Conservation (phyloP, 345 rosid genomes). For the Aquilaria yunnanensis region DNA sequence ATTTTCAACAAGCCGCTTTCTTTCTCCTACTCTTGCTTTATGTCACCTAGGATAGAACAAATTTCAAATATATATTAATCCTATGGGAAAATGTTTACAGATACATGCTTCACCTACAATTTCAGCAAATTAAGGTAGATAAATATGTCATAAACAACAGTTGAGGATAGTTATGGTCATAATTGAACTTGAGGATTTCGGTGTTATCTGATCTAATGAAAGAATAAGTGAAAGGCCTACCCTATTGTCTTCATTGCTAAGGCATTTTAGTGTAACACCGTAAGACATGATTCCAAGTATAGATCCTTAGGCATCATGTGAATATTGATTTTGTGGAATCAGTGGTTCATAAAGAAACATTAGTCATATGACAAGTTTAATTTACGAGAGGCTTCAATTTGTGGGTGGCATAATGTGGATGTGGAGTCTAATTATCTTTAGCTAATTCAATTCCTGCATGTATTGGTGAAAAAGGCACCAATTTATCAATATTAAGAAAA, state of each 20-base stretch:
- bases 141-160: no score
- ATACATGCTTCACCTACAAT: no score
- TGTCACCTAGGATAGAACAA: no score
- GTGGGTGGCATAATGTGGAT: no score
- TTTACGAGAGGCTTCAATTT: no score
- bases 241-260: conserved; percentile 49
- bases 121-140: no score
- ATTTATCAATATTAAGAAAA: conserved; percentile 6
- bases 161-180: neutral
- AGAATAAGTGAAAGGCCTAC: conserved; percentile 22
- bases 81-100: no score
- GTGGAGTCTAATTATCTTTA: conserved; percentile 25
- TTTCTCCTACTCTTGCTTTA: no score
- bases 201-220: conserved; percentile 1
- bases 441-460: conserved; percentile 70
- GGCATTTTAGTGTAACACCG: conserved; percentile 58
- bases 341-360: no score
- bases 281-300: conserved; percentile 71
- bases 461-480: conserved; percentile 28
- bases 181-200: neutral
- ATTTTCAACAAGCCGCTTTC: no score
- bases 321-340: neutral
- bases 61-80: no score
- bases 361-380: no score
- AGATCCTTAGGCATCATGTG: conserved; percentile 42